phyloP scores from a whole-genome alignment of 306 rosid genomes.

The Cicer chorassanicum region DNA sequence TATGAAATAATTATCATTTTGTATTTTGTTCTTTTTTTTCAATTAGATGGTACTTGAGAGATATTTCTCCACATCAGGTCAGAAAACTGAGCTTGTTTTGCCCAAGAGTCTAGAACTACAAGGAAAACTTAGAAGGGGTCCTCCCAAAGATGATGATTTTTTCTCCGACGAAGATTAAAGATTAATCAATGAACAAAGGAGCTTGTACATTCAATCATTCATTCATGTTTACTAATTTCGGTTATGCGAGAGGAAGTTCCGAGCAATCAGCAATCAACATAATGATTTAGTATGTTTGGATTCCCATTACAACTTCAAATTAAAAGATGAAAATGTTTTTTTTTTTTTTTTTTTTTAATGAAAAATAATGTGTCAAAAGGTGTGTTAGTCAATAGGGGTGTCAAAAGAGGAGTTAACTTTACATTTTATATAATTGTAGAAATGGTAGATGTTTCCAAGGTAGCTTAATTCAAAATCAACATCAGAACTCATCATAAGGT shows the following conservation, averaged over 20 bases:
- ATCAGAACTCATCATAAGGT: not conserved
- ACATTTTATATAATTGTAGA: not conserved
- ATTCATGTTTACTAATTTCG: conserved; percentile 21
- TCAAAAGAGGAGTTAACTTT: not conserved
- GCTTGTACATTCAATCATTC: conserved; percentile 11
- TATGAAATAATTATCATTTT: not conserved
- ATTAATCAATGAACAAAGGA: conserved; percentile 14
- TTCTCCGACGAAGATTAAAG: conserved; percentile 53
- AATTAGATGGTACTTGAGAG: conserved; percentile 87
- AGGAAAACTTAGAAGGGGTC: conserved; percentile 66
- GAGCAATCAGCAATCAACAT: not conserved
- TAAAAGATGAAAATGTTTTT: not conserved
- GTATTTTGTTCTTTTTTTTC: not conserved
- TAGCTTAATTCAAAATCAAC: not conserved
- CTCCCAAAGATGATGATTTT: conserved; percentile 67
- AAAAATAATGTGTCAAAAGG: too few species aligned
- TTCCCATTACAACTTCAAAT: not conserved
- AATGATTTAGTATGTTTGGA: not conserved
- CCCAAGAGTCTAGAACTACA: conserved; percentile 71
- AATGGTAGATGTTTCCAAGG: not conserved
- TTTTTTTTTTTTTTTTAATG: too few species aligned
- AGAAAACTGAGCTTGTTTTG: conserved; percentile 73
- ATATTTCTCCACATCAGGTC: conserved; percentile 72
- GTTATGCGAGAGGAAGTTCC: not conserved
- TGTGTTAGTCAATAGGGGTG: too few species aligned